These are phyloP conservation scores for Chimonanthus salicifolius DNA, from an alignment of 164 flowering plant genomes.

Conservation along the genomic window DNA sequence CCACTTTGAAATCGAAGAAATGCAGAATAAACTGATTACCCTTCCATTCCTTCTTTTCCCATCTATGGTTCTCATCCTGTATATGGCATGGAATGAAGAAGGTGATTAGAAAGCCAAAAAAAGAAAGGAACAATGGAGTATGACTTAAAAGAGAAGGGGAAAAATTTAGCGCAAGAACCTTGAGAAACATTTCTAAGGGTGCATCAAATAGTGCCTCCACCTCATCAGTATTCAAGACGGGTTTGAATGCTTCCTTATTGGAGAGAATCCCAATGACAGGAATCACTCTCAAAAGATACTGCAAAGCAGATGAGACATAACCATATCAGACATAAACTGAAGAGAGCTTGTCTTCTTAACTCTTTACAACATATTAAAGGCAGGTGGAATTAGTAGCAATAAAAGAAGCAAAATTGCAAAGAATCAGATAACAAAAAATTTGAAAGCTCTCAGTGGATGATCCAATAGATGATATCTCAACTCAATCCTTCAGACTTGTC, in stretches of 20 bases:
- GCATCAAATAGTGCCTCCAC: conserved; percentile 83
- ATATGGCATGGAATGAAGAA: background rate
- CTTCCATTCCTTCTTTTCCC: conserved; percentile 71
- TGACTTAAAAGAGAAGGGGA: background rate
- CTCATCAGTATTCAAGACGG: conserved; percentile 61
- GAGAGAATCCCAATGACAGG: conserved; percentile 82
- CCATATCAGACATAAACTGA: background rate
- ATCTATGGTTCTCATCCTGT: conserved; percentile 70
- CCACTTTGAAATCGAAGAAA: conserved; percentile 58
- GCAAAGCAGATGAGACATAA: conserved; percentile 21
- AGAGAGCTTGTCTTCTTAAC: background rate
- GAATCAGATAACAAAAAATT: too few species aligned
- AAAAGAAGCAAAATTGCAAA: too few species aligned
- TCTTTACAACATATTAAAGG: too few species aligned
- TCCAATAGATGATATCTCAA: too few species aligned
- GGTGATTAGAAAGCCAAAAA: background rate
- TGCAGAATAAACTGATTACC: conserved; percentile 63
- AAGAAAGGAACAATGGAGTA: background rate
- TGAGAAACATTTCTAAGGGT: conserved; percentile 92
- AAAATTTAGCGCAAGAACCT: conserved; percentile 36
- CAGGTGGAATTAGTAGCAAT: too few species aligned
- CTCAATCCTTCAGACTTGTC: too few species aligned
- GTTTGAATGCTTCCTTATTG: conserved; percentile 51
- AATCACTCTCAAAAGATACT: conserved; percentile 66
- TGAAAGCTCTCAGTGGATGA: too few species aligned